Conservation (phyloP, 169 alveolate species). For the Plasmodium coatneyi region DNA sequence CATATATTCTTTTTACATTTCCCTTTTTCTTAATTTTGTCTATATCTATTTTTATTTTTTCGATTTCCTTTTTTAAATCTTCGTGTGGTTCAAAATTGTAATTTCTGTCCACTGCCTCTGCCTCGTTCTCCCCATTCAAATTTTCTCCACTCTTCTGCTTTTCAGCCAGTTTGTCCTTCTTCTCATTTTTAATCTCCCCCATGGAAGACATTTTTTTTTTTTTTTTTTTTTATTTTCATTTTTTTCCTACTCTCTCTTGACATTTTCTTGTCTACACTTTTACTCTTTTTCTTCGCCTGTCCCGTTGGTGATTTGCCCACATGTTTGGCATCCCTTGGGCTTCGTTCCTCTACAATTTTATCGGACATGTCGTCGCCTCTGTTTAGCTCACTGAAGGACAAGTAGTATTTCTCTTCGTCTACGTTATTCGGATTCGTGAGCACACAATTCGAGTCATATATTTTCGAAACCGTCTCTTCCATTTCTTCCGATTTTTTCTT, state of each 20-base stretch:
- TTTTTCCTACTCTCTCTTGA: conserved; percentile 14
- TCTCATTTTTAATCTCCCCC: background rate
- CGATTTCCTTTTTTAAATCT: conserved; percentile 63
- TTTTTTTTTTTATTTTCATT: conserved; percentile 10
- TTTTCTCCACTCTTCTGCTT: background rate
- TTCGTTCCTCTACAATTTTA: background rate
- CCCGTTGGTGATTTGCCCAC: background rate
- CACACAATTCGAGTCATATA: conserved; percentile 47
- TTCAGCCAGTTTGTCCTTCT: background rate
- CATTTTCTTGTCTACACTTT: background rate
- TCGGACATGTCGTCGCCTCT: conserved; percentile 10
- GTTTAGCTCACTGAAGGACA: conserved; percentile 59
- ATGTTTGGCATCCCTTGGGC: background rate
- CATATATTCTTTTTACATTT: conserved; percentile 56
- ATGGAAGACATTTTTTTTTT: conserved; percentile 14
- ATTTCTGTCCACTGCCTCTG: conserved; percentile 1
- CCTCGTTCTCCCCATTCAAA: background rate
- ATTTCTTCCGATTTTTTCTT: conserved; percentile 21
- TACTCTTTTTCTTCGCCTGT: background rate
- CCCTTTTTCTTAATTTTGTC: conserved; percentile 64
- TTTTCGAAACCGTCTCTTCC: conserved; percentile 12
- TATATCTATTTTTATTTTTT: conserved; percentile 60
- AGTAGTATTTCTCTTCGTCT: conserved; percentile 41
- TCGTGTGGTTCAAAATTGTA: conserved; percentile 54
- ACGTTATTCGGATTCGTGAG: conserved; percentile 27